Conservation (phyloP, 768 basidiomycete genomes). For the Strobilomyces echinocephalus region DNA sequence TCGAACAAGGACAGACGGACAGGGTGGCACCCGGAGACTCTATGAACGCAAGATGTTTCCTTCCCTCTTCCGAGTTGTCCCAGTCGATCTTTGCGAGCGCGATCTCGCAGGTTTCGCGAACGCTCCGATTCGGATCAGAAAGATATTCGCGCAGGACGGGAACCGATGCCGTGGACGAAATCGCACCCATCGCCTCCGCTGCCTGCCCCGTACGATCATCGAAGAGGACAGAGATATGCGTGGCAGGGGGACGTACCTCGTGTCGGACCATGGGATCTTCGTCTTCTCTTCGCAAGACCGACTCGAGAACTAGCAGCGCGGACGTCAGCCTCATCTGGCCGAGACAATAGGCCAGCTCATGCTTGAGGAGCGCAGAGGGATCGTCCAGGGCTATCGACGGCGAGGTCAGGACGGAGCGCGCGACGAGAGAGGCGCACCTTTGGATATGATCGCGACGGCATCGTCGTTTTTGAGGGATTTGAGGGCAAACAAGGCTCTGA, state of each 20-base stretch:
- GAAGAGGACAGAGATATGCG: neutral
- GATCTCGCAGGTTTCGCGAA: slow-evolving; percentile 96
- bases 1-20: slow-evolving; percentile 26
- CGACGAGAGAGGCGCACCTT: slow-evolving; percentile 46
- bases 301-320: slow-evolving; percentile 77
- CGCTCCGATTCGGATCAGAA: slow-evolving; percentile 63
- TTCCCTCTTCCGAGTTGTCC: slow-evolving; percentile 77
- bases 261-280: slow-evolving; percentile 98
- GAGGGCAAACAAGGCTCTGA: slow-evolving; percentile 87
- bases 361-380: slow-evolving; percentile 86
- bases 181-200: slow-evolving; percentile 98
- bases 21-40: slow-evolving; percentile 32
- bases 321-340: slow-evolving; percentile 77
- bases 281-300: slow-evolving; percentile 59
- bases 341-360: slow-evolving; percentile 95
- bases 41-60: slow-evolving; percentile 36
- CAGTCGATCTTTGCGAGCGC: slow-evolving; percentile 93
- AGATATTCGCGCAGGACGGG: slow-evolving; percentile 69
- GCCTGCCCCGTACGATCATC: slow-evolving; percentile 48
- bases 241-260: slow-evolving; percentile 54
- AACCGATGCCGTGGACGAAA: slow-evolving; percentile 63
- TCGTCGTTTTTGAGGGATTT: slow-evolving; percentile 77
- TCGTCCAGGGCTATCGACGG: slow-evolving; percentile 67
- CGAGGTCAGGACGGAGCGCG: neutral
- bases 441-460: slow-evolving; percentile 79